A percentile compares a stretch with the other conserved stretches of the same genome.
phyloP scores from a whole-genome alignment of 768 basidiomycete genomes.

The Candolleomyces efflorescens region DNA sequence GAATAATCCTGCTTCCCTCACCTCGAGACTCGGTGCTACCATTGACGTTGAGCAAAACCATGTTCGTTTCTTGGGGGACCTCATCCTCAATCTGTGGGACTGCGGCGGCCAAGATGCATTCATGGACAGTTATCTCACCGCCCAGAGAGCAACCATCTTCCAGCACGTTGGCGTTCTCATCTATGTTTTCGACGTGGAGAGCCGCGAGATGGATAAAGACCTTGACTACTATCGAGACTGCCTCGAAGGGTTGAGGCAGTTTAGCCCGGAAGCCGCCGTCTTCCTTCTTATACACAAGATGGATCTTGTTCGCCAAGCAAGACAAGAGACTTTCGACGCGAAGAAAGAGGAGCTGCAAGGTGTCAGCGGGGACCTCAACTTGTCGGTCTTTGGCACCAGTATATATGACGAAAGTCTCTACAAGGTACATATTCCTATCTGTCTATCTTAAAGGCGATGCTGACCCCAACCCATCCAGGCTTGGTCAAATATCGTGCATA shows the following conservation, averaged over 20 bases:
- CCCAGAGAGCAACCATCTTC: constrained; percentile 92
- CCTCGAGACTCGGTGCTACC: constrained; percentile 89
- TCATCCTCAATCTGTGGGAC: constrained; percentile 97
- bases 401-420: constrained; percentile 98
- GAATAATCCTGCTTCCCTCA: constrained; percentile 90
- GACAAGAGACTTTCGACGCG: constrained; percentile 56
- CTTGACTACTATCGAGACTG: constrained; percentile 91
- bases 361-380: constrained; percentile 52
- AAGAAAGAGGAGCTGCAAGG: constrained; percentile 70
- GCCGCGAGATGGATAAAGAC: constrained; percentile 80
- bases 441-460: constrained; percentile 1
- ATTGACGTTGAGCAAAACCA: constrained; percentile 98
- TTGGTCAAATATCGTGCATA: constrained; percentile 97
- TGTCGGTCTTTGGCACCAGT: constrained; percentile 87
- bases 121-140: constrained; percentile 94
- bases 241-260: constrained; percentile 73
- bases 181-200: constrained; percentile 96
- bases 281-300: constrained; percentile 97
- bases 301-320: constrained; percentile 80
- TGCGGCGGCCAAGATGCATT: constrained; percentile 98
- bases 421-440: constrained; percentile 49
- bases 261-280: constrained; percentile 77
- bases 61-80: constrained; percentile 93
- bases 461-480: constrained; percentile 49
- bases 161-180: constrained; percentile 96